Base-by-base conservation (phyloP, 2,329 filamentous ascomycete species). In the Fusarium musae region DNA sequence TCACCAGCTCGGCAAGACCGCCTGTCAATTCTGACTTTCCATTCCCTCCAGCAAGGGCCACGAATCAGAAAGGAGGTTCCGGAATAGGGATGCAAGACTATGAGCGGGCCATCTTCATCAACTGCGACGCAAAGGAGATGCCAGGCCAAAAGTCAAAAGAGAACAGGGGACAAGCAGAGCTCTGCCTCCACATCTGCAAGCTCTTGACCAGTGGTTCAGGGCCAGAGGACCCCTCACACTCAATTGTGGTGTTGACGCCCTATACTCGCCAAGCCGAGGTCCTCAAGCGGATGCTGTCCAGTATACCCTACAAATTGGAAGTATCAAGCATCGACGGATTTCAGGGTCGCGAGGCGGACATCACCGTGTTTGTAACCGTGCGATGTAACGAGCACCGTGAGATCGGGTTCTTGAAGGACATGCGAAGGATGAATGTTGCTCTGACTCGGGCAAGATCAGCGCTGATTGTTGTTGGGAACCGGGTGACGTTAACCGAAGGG, bases 261-360 rank as follows among this genome's bases (percentile, higher is more conserved):
- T 86, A 85, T 59, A 80, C 78, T 2, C 77, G 79, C 3, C 82
- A 85, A 72, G 78, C 70, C 7, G 79, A 82, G 5, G 53, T 80
- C 3, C 77, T 85, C 7, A 77, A 73, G 52, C 67, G 60, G 10
- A 63, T 77, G 11, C 60, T 78, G 1, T 49, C 74, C 13, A 65
- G 66, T 4, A 64, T 80, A 21, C 47, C 77, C 2, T 23, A 42
- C 1, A 70, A 77, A 30, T 72, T 84, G 4, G 77, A 83, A 52
- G 77, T 84, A 3, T 82, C 78, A 4, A 85, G 82, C 57, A 82
- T 85, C 49, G 84, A 86, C 67, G 80, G 80, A 6, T 86, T 83
- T 66, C 83, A 86, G 60, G 84, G 83, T 3, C 79, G 80, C 3
- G 83, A 85, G 74, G 83, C 83, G 3, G 84, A 85, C 52, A 77